A percentile compares a stretch with the other conserved stretches of the same genome.
Conservation (phyloP, 805 yeast genomes). For the Metschnikowia matae region DNA sequence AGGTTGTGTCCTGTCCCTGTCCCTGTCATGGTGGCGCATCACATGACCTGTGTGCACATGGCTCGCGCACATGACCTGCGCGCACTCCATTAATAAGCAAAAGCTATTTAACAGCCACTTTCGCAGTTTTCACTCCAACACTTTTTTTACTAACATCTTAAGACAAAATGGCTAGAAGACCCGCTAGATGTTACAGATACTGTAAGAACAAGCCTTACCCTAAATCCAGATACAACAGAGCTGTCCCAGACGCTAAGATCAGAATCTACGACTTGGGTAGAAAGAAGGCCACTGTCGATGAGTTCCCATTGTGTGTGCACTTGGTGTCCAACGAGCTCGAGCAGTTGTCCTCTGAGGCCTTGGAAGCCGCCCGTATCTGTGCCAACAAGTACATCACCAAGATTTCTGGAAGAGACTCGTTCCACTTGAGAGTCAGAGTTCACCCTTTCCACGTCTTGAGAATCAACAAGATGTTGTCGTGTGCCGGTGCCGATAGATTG, state of each 20-base stretch:
- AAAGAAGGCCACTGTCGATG: constrained; percentile 99
- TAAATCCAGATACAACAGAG: constrained; percentile 99
- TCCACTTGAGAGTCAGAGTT: constrained; percentile 99
- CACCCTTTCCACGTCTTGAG: constrained; percentile 99
- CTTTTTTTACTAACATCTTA: constrained; percentile 25
- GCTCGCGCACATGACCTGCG: too few relatives aligned
- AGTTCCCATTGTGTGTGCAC: constrained; percentile 99
- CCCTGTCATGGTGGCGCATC: too few relatives aligned
- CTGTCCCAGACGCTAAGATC: constrained; percentile 99
- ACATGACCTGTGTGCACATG: too few relatives aligned
- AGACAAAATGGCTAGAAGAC: constrained; percentile 98
- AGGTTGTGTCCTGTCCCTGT: too few relatives aligned
- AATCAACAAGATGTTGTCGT: constrained; percentile 99
- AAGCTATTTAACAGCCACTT: not conserved
- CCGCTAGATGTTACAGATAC: constrained; percentile 99
- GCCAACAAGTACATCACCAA: constrained; percentile 99
- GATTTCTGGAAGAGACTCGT: constrained; percentile 96
- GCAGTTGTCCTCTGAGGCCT: constrained; percentile 99
- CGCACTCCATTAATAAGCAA: constrained; percentile 2
- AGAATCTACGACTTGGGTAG: constrained; percentile 99
- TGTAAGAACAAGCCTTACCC: constrained; percentile 99
- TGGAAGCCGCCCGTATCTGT: constrained; percentile 99
- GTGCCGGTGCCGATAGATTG: constrained; percentile 99
- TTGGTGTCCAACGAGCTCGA: constrained; percentile 98
- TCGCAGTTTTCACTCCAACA: not conserved